These are phyloP conservation scores for Erucastrum elatum DNA, from an alignment of 345 rosid genomes.

Conservation along the genomic window DNA sequence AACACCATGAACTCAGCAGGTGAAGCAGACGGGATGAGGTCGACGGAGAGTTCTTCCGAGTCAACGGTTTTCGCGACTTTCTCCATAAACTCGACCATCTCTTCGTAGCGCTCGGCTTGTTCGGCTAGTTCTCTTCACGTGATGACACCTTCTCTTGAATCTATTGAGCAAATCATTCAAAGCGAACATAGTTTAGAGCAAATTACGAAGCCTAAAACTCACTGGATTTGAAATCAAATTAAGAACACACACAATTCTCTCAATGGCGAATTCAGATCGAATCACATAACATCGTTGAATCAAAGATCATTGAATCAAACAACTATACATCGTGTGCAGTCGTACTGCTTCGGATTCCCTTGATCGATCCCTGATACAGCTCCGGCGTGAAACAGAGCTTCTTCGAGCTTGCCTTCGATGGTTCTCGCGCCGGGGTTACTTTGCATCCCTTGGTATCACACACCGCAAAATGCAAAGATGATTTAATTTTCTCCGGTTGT, in stretches of 20 bases:
- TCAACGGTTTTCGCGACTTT: not conserved
- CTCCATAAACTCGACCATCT: not conserved
- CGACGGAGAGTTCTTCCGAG: not conserved
- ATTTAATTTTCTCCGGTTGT: conserved; percentile 76
- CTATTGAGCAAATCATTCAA: no score
- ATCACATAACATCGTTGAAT: no score
- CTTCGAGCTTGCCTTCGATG: conserved; percentile 93
- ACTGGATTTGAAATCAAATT: no score
- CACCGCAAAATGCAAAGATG: conserved; percentile 89
- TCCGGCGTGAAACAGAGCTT: conserved; percentile 75
- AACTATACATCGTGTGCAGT: conserved; percentile 89
- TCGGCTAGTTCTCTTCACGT: not conserved
- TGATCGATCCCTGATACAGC: conserved; percentile 71
- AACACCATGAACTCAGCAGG: not conserved
- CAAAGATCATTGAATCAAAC: no score
- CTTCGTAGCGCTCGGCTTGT: not conserved
- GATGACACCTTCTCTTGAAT: no score
- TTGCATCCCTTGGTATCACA: conserved; percentile 95
- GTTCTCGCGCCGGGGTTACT: conserved; percentile 94
- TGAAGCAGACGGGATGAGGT: not conserved
- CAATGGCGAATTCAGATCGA: no score
- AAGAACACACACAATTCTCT: no score
- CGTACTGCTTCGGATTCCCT: conserved; percentile 62
- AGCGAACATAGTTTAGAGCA: no score
- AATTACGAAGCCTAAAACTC: no score